Conservation (phyloP, 768 basidiomycete genomes). For the Mycena pura region DNA sequence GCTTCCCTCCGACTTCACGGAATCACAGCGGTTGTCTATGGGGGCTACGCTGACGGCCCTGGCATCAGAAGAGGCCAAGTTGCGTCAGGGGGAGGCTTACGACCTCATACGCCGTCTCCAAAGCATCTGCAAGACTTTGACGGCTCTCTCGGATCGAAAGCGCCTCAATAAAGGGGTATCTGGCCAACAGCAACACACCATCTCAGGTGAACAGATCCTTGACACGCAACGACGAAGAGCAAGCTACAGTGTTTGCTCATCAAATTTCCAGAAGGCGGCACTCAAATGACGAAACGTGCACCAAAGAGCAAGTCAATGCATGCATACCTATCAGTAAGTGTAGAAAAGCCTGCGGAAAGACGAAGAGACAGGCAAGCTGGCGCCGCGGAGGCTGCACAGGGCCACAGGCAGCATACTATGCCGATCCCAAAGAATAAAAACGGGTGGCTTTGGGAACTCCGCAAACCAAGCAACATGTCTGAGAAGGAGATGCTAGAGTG, state of each 20-base stretch:
- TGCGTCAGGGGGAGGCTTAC: neutral
- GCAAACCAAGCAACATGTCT: neutral
- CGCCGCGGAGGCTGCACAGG: too few species aligned
- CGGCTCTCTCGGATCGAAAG: neutral
- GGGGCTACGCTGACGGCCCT: neutral
- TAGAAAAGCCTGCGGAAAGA: neutral
- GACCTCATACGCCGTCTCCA: neutral
- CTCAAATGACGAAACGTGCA: neutral
- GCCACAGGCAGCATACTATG: too few species aligned
- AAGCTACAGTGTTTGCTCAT: too few species aligned
- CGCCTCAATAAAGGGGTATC: neutral
- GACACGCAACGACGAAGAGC: neutral
- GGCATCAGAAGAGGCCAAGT: neutral
- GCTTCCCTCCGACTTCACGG: neutral
- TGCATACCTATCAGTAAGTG: neutral
- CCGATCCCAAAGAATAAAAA: neutral
- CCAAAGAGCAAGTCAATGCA: neutral
- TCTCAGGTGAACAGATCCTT: neutral
- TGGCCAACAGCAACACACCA: neutral
- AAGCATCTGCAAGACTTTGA: neutral
- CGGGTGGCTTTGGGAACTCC: conserved; percentile 2
- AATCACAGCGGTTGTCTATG: neutral
- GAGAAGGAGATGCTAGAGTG: neutral
- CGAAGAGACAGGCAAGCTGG: neutral
- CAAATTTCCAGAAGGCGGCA: too few species aligned